phyloP scores from a whole-genome alignment of 768 basidiomycete species.

The Dioszegia crocea region DNA sequence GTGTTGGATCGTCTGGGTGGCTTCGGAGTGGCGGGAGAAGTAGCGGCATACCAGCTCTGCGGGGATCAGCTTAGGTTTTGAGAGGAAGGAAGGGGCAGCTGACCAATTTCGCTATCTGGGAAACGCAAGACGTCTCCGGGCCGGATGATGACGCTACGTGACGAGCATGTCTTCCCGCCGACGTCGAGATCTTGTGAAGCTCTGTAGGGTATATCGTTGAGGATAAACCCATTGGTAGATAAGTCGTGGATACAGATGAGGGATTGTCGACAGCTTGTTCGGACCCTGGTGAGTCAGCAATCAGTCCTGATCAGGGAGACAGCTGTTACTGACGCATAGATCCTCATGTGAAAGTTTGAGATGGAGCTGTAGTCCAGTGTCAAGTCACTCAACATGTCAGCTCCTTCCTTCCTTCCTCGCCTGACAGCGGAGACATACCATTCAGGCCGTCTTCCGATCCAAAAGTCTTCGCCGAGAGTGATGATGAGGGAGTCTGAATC shows the following conservation, averaged over 20 bases:
- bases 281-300: constrained; percentile 13
- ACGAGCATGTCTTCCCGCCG: not conserved
- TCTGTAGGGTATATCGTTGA: constrained; percentile 14
- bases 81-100: not conserved
- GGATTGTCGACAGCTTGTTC: constrained; percentile 13
- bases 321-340: constrained; percentile 17
- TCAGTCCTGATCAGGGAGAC: not conserved
- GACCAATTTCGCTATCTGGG: constrained; percentile 9
- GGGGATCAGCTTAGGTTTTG: not conserved
- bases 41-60: not conserved
- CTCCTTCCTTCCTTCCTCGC: not conserved
- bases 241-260: constrained; percentile 25
- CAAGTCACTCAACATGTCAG: constrained; percentile 11
- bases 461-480: constrained; percentile 10
- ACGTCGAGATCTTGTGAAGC: not conserved
- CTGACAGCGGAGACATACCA: constrained; percentile 9
- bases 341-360: constrained; percentile 21
- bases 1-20: not conserved
- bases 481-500: constrained; percentile 5
- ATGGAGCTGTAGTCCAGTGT: constrained; percentile 9
- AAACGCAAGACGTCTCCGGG: constrained; percentile 18
- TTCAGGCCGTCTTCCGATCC: constrained; percentile 13
- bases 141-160: constrained; percentile 13
- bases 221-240: constrained; percentile 22
- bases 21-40: not conserved